Evolutionary conservation across 768 basidiomycete genomes (phyloP), one percentile per base, ranked within the genome.

Genomic region (Phlebiopsis gigantea): DNA sequence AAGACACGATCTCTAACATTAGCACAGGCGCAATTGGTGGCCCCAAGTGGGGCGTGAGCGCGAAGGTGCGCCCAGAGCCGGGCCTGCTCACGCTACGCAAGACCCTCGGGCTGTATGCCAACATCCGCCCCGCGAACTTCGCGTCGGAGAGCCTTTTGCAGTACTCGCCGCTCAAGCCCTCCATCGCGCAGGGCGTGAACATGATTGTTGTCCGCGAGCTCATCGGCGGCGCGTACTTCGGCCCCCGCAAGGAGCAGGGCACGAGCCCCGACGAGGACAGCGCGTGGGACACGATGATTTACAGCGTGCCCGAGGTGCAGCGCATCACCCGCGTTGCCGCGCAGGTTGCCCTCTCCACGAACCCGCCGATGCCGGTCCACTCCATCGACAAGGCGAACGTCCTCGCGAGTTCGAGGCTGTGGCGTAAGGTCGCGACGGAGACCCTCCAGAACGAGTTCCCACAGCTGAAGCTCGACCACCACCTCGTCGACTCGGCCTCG

Each of bases 341-440:
- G 34, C 88, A 92, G 71, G 90, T 98, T 63, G 95, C 97, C 19
- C 72, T 93, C 50, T 77, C 87, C 22, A 73, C 83, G 4, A 78
- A 88, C 67, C 97, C 97, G 4, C 93, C 95, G 19, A 79, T 96
- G 46, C 79, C 84, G 21, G 86, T 99, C 57, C 91, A 93, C 72
- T 96, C 93, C 0, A 79, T 99, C 70, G 97, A 99, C 79, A 99
- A 99, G 74, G 97, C 97, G 53, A 99, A 99, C 72, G 97, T 99
- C 21, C 84, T 99, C 55, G 97, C 97, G 22, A 90, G 84, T 67
- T 96, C 93, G 31, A 77, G 97, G 48, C 76, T 99, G 42, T 99
- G 97, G 97, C 77, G 97, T 57, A 93, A 87, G 70, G 89, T 92
- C 21, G 96, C 97, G 53, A 88, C 83, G 1, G 92, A 97, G 67